Conservation (phyloP, 2,329 filamentous ascomycete genomes). For the Epicoccum nigrum region DNA sequence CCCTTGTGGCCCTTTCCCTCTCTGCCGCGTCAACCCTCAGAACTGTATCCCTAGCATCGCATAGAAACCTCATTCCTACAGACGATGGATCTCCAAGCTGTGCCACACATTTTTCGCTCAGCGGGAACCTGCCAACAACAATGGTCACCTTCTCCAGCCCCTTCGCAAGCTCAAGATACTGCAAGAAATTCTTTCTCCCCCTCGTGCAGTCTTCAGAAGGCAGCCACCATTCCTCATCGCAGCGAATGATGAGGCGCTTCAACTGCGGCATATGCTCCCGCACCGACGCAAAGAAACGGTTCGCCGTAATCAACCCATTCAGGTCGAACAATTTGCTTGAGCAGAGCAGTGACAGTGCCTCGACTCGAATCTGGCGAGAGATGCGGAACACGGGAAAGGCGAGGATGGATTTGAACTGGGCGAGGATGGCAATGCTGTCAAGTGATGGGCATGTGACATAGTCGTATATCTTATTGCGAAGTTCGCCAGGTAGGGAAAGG, state of each 20-base stretch:
- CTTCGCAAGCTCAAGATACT: not conserved
- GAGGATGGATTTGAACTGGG: not conserved
- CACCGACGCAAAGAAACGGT: constrained; percentile 2
- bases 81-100: not conserved
- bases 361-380: constrained; percentile 20
- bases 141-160: not conserved
- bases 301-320: not conserved
- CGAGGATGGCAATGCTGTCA: constrained; percentile 1
- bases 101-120: not conserved
- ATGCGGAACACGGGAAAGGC: constrained; percentile 20
- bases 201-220: not conserved
- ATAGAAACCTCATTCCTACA: not conserved
- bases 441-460: constrained; percentile 7
- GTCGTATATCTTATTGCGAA: constrained; percentile 21
- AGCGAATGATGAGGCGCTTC: not conserved
- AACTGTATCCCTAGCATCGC: not conserved
- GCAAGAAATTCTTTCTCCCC: not conserved
- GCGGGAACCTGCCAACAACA: not conserved
- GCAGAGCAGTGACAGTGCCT: constrained; percentile 22
- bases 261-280: not conserved
- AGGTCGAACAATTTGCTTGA: constrained; percentile 14
- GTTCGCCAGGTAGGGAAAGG: constrained; percentile 21
- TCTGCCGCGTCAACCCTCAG: no score
- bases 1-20: not conserved
- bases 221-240: not conserved